Base-by-base conservation (phyloP, 2,329 filamentous ascomycete genomes). In the Xylaria sp. region DNA sequence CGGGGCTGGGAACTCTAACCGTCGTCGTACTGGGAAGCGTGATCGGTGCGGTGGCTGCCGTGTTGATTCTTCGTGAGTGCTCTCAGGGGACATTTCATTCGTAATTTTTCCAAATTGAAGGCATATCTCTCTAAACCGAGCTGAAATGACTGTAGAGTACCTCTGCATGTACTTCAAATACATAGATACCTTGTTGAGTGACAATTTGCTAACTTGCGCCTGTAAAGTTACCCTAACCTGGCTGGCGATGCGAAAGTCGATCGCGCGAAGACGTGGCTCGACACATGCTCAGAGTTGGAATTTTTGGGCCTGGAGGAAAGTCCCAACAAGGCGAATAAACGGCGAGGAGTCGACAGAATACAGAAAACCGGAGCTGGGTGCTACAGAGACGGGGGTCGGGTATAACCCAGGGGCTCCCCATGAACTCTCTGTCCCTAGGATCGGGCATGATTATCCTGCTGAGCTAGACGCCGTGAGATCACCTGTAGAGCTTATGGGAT, bases 331-430 rank as follows among this genome's bases (percentile, higher is more conserved):
- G 5, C 54, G 10, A 18, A 39, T n/a, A 62, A 8, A 8, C 15
- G 2, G 34, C 5, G 32, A 41, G 7, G 15, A 34, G 34, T 34
- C 32, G 34, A 25, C 32, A 10, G 59, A 62, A 18, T 62, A 62
- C 34, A 9, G 48, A 25, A 62, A 62, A 13, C 12, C 59, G n/a
- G 59, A 62, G 48, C 8, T 52, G 3, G 59, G 54, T 50, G 59
- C 59, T 9, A 18, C 12, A 37, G 48, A 52, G 13, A 62, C 44
- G 2, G 44, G 2, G 20, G 32, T 62, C 18, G 59, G 46, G 37
- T 52, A 62, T 41, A 37, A 62, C 48, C 18, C 48, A 13, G 59
- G 59, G 13, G 28, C 46, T 9, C 59, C 59, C 28, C 44, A 52
- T n/a, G 59, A 62, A 20, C 7, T 62, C 3, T 39, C 44, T 9